Conservation (phyloP, 495 filamentous ascomycete species). For the Penicillium coprophilum region DNA sequence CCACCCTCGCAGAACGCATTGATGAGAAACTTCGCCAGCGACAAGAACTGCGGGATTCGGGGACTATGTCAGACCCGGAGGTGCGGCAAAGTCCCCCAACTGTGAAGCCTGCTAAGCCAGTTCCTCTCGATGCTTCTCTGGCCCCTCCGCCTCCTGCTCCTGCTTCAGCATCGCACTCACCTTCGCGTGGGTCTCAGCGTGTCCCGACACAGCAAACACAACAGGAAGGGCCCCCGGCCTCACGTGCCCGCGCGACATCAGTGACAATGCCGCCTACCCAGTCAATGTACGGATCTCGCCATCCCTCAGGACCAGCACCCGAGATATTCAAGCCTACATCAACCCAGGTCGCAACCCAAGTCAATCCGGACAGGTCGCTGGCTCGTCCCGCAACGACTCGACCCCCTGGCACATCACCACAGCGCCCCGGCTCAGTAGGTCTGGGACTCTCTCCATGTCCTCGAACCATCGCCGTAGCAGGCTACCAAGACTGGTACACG, state of each 20-base stretch:
- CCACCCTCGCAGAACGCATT: slow-evolving; percentile 36
- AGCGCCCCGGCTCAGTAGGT: slow-evolving; percentile 17
- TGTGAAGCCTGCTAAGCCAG: slow-evolving; percentile 6
- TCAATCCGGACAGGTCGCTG: background rate
- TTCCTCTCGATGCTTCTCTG: background rate
- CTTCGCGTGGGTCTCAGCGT: slow-evolving; percentile 9
- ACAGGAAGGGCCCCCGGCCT: slow-evolving; percentile 1
- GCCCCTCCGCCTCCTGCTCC: background rate
- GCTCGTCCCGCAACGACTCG: slow-evolving; percentile 5
- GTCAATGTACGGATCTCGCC: slow-evolving; percentile 18
- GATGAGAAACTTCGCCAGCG: slow-evolving; percentile 40
- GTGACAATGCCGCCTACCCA: slow-evolving; percentile 13
- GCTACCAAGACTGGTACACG: slow-evolving; percentile 65
- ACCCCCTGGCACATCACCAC: slow-evolving; percentile 14
- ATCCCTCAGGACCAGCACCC: slow-evolving; percentile 8
- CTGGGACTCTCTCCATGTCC: slow-evolving; percentile 54
- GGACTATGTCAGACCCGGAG: slow-evolving; percentile 22
- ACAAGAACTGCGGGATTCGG: slow-evolving; percentile 28
- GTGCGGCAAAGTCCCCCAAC: background rate
- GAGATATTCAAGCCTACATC: slow-evolving; percentile 11
- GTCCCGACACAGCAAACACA: slow-evolving; percentile 2
- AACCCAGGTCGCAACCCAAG: background rate
- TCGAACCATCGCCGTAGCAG: slow-evolving; percentile 46
- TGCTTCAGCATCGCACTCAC: slow-evolving; percentile 7
- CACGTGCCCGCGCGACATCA: slow-evolving; percentile 13